phyloP scores from a whole-genome alignment of 2,329 filamentous ascomycete genomes.

The Alternaria triticimaculans region DNA sequence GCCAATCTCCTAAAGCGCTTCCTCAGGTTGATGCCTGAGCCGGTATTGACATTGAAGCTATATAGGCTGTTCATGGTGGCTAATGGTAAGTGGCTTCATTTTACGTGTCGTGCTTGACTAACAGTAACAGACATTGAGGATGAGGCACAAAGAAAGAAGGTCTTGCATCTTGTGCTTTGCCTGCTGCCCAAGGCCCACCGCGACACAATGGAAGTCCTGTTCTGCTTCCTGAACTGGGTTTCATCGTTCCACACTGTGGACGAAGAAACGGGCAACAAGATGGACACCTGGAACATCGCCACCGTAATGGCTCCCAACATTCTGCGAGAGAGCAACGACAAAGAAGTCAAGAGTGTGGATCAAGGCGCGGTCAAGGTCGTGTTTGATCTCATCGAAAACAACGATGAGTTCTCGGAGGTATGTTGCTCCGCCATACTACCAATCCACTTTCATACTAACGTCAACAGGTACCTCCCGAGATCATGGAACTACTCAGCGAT shows the following conservation, averaged over 20 bases:
- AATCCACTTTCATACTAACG: constrained; percentile 26
- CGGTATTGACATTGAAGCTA: constrained; percentile 91
- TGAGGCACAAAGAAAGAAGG: constrained; percentile 78
- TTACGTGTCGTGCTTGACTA: constrained; percentile 10
- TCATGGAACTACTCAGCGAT: constrained; percentile 85
- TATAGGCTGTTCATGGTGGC: constrained; percentile 89
- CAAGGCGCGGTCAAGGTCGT: constrained; percentile 95
- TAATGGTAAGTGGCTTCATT: constrained; percentile 64
- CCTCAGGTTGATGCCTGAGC: constrained; percentile 90
- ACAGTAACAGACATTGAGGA: constrained; percentile 71
- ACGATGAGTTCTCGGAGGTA: constrained; percentile 97
- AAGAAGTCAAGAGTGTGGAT: constrained; percentile 71
- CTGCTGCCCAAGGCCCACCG: constrained; percentile 89
- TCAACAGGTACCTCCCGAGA: constrained; percentile 84
- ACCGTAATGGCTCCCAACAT: constrained; percentile 98
- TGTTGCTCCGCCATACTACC: constrained; percentile 45
- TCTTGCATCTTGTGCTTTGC: constrained; percentile 90
- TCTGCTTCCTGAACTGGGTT: constrained; percentile 96
- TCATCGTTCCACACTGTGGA: constrained; percentile 97
- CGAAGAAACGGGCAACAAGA: constrained; percentile 96
- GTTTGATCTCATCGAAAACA: constrained; percentile 86
- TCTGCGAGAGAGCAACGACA: constrained; percentile 69
- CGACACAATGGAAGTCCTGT: constrained; percentile 93
- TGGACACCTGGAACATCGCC: constrained; percentile 97
- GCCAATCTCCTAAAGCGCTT: constrained; percentile 95